Evolutionary conservation across 1,139 yeast species (phyloP).

Genomic region (Yamadazyma dendronema): DNA sequence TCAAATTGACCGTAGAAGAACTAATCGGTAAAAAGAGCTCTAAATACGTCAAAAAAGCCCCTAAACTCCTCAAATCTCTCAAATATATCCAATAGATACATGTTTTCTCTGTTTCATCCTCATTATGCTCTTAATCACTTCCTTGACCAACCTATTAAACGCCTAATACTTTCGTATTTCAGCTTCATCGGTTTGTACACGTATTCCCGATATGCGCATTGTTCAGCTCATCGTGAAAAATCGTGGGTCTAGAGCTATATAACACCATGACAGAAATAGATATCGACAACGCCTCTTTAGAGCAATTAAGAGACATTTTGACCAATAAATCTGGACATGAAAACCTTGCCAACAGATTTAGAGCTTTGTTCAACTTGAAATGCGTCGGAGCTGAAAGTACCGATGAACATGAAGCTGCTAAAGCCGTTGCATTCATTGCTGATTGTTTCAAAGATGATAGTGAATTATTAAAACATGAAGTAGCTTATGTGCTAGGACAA

Average conservation of each 20-base stretch:
- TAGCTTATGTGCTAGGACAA: constrained; percentile 97
- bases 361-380: constrained; percentile 91
- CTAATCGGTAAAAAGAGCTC: no score
- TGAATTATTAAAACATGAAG: constrained; percentile 96
- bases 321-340: constrained; percentile 62
- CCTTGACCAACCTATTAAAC: no score
- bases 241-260: background rate
- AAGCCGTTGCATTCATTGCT: constrained; percentile 82
- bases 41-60: no score
- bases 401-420: constrained; percentile 49
- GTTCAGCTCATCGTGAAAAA: constrained; percentile 8
- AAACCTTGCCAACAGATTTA: constrained; percentile 79
- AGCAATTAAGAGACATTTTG: constrained; percentile 68
- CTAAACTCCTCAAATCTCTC: no score
- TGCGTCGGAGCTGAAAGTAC: constrained; percentile 67
- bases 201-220: constrained; percentile 5
- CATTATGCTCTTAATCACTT: no score
- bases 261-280: constrained; percentile 24
- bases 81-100: no score
- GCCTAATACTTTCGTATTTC: background rate
- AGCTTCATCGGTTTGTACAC: background rate
- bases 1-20: no score
- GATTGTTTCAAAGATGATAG: constrained; percentile 77
- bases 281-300: constrained; percentile 55
- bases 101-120: no score